Percentiles rank a stretch among this genome's conserved stretches.
phyloP scores from a whole-genome alignment of 768 basidiomycete genomes.

The Trametes sanguinea region DNA sequence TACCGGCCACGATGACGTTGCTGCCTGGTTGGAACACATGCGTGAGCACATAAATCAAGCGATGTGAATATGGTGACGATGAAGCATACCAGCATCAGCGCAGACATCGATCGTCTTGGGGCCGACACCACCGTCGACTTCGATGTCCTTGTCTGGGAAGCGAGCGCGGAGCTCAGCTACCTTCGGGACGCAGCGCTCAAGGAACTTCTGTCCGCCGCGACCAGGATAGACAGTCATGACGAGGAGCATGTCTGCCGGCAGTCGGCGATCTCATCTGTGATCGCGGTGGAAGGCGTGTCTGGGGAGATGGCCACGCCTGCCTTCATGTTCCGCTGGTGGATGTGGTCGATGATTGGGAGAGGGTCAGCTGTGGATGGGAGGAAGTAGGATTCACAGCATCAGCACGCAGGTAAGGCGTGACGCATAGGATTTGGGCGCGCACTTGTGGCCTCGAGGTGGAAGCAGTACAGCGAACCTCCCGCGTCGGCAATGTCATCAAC shows the following conservation, averaged over 20 bases:
- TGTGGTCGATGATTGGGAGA: conserved; percentile 72
- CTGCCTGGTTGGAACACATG: conserved; percentile 57
- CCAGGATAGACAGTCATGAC: conserved; percentile 99
- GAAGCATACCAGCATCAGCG: conserved; percentile 76
- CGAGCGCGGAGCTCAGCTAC: conserved; percentile 86
- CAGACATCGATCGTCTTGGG: conserved; percentile 86
- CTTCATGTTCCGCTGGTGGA: conserved; percentile 85
- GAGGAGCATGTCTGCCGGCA: conserved; percentile 92
- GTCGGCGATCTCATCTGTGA: conserved; percentile 82
- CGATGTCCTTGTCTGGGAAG: conserved; percentile 94
- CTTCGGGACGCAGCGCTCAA: conserved; percentile 90
- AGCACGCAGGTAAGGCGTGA: not conserved
- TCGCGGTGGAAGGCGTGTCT: conserved; percentile 84
- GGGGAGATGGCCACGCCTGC: conserved; percentile 98
- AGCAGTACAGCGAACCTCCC: conserved; percentile 93
- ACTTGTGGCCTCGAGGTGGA: conserved; percentile 95
- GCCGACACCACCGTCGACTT: conserved; percentile 98
- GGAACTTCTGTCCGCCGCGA: conserved; percentile 94
- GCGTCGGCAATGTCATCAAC: conserved; percentile 94
- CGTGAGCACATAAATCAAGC: not conserved
- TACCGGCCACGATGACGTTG: conserved; percentile 98
- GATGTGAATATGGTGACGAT: not conserved
- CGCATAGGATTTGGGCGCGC: conserved; percentile 31
- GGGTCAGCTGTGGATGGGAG: conserved; percentile 56
- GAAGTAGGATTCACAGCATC: not conserved